Base-by-base conservation (phyloP, 2,329 filamentous ascomycete species). In the Colletotrichum cordylinicola region DNA sequence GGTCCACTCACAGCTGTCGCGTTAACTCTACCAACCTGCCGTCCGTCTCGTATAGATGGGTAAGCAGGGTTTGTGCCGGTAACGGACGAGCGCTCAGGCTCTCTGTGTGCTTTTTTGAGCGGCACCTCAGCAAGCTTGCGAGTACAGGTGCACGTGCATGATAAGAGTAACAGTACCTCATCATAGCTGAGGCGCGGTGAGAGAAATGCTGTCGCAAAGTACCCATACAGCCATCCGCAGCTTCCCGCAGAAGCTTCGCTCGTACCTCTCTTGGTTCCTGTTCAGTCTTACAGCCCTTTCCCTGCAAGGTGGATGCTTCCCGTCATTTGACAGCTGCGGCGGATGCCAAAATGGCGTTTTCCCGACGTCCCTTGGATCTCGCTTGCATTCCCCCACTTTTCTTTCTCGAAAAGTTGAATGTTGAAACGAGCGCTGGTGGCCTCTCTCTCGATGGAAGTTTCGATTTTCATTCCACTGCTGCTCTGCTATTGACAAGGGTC, bases 311-410 rank as follows among this genome's bases (percentile, higher is more conserved):
- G 75, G 75, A 61, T 37, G 21, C 67, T 72, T 75, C 72, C 75
- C 75, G 75, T 68, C 65, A 62, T 77, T 74, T 75, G 75, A 77
- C 75, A 77, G 75, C 75, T 75, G 64, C 64, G 64, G 37, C 55
- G 62, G 72, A 55, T 75, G 69, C 68, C 69, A 67, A 66, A 67
- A 75, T 75, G 73, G 73, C 69, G 69, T 75, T 75, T 75, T 72
- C 55, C 68, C 68, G 69, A 72, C 62, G 52, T 43, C 39, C 62
- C 56, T 70, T 55, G 67, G 61, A 65, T 64, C 58, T 68, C 70
- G 70, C 62, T 65, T 64, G 56, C 64, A 27, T 39, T 58, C 48
- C 61, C 64, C 71, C 71, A 66, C 75, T 64, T 65, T 77, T 70
- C 67, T 64, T 77, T 60, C 67, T 71, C 67, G 71, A 74, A 74